Conservation (phyloP, 805 yeast genomes). For the Lachancea kluyveri region DNA sequence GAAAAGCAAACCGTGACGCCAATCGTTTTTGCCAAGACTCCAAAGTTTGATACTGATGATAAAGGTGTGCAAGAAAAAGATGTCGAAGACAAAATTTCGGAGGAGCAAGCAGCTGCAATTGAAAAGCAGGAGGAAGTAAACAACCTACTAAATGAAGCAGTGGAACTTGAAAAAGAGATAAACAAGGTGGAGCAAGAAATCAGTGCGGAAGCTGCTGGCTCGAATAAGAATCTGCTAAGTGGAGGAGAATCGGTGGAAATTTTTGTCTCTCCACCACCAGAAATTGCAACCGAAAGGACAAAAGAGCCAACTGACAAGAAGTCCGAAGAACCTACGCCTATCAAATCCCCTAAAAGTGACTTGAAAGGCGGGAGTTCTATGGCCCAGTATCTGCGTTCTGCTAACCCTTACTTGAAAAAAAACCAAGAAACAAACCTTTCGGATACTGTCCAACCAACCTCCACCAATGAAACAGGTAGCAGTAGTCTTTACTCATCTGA, state of each 20-base stretch:
- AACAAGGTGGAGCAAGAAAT: slow-evolving; percentile 1
- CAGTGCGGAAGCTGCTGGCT: too few relatives aligned
- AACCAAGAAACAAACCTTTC: neutral
- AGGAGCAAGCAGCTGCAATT: slow-evolving; percentile 2
- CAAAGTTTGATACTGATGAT: slow-evolving; percentile 1
- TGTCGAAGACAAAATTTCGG: slow-evolving; percentile 4
- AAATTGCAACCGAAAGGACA: too few relatives aligned
- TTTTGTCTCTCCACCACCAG: too few relatives aligned
- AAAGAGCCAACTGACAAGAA: neutral
- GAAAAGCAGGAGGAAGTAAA: slow-evolving; percentile 6
- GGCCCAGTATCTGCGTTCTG: slow-evolving; percentile 45
- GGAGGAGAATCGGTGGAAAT: too few relatives aligned
- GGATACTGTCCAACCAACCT: neutral
- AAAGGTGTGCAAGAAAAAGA: neutral
- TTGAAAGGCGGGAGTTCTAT: slow-evolving; percentile 22
- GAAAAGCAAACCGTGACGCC: slow-evolving; percentile 14
- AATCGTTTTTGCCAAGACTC: slow-evolving; percentile 5
- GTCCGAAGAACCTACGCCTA: neutral
- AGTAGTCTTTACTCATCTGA: too few relatives aligned
- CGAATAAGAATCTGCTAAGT: too few relatives aligned
- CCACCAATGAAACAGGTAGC: neutral
- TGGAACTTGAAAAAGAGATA: slow-evolving; percentile 3
- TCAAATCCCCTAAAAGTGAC: too few relatives aligned
- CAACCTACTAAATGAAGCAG: slow-evolving; percentile 6
- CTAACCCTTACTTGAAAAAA: slow-evolving; percentile 24